Percentiles rank a stretch among this genome's conserved stretches.
Evolutionary conservation across 225 moss, liverwort and hornwort species (phyloP).

Genomic region (Pseudisothecium myosuroides): DNA sequence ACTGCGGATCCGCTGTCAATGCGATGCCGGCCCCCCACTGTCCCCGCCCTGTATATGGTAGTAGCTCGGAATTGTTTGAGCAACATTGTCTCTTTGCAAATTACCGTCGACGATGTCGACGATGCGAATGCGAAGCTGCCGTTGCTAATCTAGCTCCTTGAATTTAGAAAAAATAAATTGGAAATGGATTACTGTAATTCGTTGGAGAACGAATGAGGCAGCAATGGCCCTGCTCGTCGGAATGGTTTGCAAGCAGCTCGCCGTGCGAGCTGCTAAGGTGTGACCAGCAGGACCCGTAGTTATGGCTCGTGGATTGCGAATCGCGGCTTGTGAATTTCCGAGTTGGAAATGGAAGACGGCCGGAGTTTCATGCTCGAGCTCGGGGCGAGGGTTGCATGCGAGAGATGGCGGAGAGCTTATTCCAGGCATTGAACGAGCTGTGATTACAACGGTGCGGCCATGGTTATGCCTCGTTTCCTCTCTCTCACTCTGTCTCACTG

Average conservation of each 20-base stretch:
- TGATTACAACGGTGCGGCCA: slow-evolving; percentile 5
- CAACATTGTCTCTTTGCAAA: too few species aligned
- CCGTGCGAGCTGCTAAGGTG: neutral
- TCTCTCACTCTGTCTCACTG: neutral
- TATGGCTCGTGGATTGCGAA: neutral
- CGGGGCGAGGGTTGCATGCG: neutral
- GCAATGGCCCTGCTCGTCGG: neutral
- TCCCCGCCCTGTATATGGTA: too few species aligned
- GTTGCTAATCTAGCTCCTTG: neutral
- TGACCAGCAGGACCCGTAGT: neutral
- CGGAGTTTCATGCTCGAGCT: neutral
- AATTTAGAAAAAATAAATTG: neutral
- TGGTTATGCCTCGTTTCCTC: neutral
- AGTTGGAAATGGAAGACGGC: neutral
- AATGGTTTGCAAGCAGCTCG: neutral
- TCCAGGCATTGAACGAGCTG: slow-evolving; percentile 6
- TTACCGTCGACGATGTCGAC: too few species aligned
- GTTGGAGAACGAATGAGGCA: neutral
- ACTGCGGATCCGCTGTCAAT: too few species aligned
- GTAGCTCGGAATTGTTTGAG: too few species aligned
- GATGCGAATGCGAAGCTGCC: too few species aligned
- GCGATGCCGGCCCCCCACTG: too few species aligned
- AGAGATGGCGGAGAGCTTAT: neutral
- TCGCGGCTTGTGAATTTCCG: neutral
- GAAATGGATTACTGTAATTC: neutral